These are phyloP conservation scores for Hymenoscyphus infarciens DNA, from an alignment of 2,329 filamentous ascomycete species.

Conservation along the genomic window DNA sequence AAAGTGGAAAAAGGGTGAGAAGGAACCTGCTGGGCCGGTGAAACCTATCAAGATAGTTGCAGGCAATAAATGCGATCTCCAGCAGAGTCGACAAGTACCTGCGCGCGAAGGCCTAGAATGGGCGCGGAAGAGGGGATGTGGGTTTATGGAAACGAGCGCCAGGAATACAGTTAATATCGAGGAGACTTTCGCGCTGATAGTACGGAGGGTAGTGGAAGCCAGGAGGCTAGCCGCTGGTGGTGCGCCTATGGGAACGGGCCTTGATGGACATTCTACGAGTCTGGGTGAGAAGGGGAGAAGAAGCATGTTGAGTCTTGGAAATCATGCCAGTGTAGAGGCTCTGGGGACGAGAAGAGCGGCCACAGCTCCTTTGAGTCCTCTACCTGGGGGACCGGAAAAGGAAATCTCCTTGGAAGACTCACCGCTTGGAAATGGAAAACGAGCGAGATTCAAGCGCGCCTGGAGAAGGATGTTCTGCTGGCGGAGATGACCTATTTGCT, in stretches of 20 bases:
- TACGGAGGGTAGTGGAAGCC: conserved; percentile 56
- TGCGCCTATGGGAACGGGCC: conserved; percentile 6
- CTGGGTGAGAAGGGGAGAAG: conserved; percentile 10
- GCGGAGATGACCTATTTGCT: conserved; percentile 6
- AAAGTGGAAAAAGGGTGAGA: conserved; percentile 14
- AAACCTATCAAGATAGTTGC: conserved; percentile 75
- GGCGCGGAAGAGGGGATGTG: conserved; percentile 68
- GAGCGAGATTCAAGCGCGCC: conserved; percentile 14
- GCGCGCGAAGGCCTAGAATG: conserved; percentile 71
- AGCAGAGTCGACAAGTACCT: conserved; percentile 64
- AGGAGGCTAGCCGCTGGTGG: conserved; percentile 21
- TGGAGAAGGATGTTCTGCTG: conserved; percentile 23
- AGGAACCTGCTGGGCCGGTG: conserved; percentile 26
- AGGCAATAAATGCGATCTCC: conserved; percentile 82
- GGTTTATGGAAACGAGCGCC: conserved; percentile 88
- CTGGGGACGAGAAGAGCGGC: conserved; percentile 29
- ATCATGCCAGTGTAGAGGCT: conserved; percentile 11
- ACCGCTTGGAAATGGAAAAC: conserved; percentile 6
- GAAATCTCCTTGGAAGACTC: conserved; percentile 15
- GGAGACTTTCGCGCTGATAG: conserved; percentile 75
- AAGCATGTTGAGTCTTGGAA: conserved; percentile 10
- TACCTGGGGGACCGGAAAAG: conserved; percentile 29
- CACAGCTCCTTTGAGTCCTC: conserved; percentile 32
- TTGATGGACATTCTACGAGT: conserved; percentile 6
- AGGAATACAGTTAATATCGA: conserved; percentile 84